Base-by-base conservation (phyloP, 2,329 filamentous ascomycete species). In the Penicillium sp. region DNA sequence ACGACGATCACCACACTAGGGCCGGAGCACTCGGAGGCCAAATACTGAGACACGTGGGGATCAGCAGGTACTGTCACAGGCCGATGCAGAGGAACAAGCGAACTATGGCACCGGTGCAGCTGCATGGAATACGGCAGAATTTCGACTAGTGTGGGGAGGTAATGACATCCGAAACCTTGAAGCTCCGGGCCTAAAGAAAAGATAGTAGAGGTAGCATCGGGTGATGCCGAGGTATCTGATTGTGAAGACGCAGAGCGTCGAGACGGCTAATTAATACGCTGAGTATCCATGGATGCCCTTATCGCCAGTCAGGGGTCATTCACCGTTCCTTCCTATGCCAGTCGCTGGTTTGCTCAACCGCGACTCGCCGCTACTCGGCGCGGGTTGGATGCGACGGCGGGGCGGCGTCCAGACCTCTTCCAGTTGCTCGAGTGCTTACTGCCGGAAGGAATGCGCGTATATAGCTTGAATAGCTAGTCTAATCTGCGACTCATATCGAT, bases 41-140 rank as follows among this genome's bases (percentile, higher is more conserved):
- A 15, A 30, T 11, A 56, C 41, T 35, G 7, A 5, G 8, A 50
- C 52, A 60, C 58, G 58, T 60, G 58, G 35, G 56, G 58, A 58
- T 46, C 26, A 48, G 29, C 29, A 17, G 50, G 17, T 29, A 51
- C 44, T n/a, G 29, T 51, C 41, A 17, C 5, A 19, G n/a, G 21
- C 19, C 48, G 29, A 51, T 11, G 23, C 51, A 44, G 50, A 46
- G n/a, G 15, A 7, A 38, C 21, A 41, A 11, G 21, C 8, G 31
- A 54, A 17, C n/a, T 41, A 21, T 31, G 30, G 26, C 26, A 26
- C 3, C 26, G 30, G 29, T 4, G 29, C 9, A 51, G 4, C 26
- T 26, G 26, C 26, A n/a, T 17, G 29, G 17, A n/a, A 47, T 9
- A 21, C n/a, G 45, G 45, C n/a, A 5, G 45, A 2, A 7, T 47